A percentile compares a stretch with the other conserved stretches of the same genome.
Conservation (phyloP, 441 rosid genomes). For the Corymbia calophylla region DNA sequence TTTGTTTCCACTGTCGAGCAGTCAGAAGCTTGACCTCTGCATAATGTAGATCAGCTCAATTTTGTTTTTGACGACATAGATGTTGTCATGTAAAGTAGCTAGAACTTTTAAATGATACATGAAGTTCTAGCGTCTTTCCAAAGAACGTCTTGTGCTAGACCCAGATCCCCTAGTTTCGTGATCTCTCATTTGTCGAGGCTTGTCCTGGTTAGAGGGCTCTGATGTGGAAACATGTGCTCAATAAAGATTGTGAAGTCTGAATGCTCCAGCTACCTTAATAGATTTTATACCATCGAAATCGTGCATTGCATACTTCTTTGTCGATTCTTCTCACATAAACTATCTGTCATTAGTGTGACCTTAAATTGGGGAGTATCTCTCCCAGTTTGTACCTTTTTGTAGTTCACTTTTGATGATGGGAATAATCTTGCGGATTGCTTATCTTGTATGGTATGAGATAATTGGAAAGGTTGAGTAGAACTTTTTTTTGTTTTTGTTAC, state of each 20-base stretch:
- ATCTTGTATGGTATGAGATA: neutral
- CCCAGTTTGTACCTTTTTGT: neutral
- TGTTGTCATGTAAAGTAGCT: neutral
- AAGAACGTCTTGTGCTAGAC: neutral
- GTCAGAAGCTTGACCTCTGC: neutral
- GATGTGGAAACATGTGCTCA: neutral
- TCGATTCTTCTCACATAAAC: neutral
- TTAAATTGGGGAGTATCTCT: neutral
- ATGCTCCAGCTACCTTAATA: neutral
- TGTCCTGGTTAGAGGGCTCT: neutral
- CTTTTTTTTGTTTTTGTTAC: neutral
- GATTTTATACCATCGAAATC: neutral
- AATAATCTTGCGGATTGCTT: neutral
- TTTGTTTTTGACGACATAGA: neutral
- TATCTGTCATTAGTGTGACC: neutral
- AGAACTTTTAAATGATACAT: neutral
- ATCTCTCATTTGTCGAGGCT: neutral
- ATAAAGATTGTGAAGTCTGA: neutral
- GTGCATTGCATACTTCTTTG: neutral
- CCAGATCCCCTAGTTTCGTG: neutral
- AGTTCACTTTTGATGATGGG: neutral
- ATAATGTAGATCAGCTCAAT: neutral
- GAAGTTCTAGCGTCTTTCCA: neutral
- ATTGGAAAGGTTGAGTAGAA: neutral
- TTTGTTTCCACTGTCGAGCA: neutral